These are phyloP conservation scores for Amanita pseudoporphyria DNA, from an alignment of 768 basidiomycete species.

Conservation along the genomic window DNA sequence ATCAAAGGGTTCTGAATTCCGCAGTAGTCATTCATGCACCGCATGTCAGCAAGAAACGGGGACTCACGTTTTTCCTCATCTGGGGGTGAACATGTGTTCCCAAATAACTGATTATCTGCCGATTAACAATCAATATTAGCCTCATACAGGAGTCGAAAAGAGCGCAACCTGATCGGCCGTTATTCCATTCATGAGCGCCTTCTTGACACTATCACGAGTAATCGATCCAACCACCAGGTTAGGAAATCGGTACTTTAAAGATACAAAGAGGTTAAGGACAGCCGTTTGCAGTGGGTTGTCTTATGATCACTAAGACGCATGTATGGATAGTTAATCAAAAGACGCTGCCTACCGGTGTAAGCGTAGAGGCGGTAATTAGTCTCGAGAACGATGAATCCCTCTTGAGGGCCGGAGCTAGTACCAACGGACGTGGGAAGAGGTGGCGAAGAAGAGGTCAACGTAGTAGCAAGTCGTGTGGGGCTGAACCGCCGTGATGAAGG, in stretches of 20 bases:
- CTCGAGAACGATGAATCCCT: constrained; percentile 94
- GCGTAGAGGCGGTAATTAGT: constrained; percentile 98
- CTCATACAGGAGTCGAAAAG: constrained; percentile 13
- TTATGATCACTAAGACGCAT: constrained; percentile 23
- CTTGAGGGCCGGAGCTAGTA: constrained; percentile 46
- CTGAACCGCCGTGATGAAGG: constrained; percentile 74
- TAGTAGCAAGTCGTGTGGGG: constrained; percentile 92
- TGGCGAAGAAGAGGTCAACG: constrained; percentile 85
- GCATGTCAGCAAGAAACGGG: constrained; percentile 11
- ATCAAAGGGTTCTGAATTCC: constrained; percentile 71
- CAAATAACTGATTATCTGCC: constrained; percentile 90
- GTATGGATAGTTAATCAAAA: constrained; percentile 14
- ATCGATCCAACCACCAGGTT: constrained; percentile 96
- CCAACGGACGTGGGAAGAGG: constrained; percentile 59
- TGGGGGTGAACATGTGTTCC: constrained; percentile 94
- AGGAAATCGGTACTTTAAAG: constrained; percentile 88
- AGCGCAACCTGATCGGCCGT: constrained; percentile 82
- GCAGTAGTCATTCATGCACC: constrained; percentile 14
- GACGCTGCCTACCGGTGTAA: constrained; percentile 67
- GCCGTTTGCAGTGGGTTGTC: constrained; percentile 96
- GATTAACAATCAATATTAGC: constrained; percentile 11
- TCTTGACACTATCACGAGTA: constrained; percentile 92
- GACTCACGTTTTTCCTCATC: constrained; percentile 88
- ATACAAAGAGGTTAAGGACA: constrained; percentile 88
- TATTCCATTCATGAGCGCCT: constrained; percentile 90